Evolutionary conservation across 2,329 filamentous ascomycete species (phyloP), one percentile per base, ranked within the genome.

Genomic region (Chrysosporium keratinophilum): DNA sequence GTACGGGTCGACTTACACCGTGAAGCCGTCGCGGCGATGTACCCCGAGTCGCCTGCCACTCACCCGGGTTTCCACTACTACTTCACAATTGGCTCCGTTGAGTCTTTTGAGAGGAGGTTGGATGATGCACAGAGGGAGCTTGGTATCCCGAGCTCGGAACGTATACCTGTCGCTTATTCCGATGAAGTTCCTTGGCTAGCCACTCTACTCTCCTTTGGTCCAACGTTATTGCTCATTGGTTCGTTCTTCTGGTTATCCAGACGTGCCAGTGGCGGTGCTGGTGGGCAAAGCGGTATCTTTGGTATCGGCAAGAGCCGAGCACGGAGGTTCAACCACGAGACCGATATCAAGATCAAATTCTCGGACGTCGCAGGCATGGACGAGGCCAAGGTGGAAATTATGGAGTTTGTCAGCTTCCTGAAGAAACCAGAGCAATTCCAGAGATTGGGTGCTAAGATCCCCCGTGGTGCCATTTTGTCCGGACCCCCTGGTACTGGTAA

Each of bases 401-500:
- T 97, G 89, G 93, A 98, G 71, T 98, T 98, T 64, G 93, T 98
- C 61, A 90, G 86, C 67, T 98, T 98, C 77, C 74, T 98, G 58
- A 91, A 96, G 76, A 86, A 93, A 64, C 93, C 93, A 0, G 87
- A 88, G 63, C 84, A 87, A 60, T 98, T 95, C 73, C 84, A 95
- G 73, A 87, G 87, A 69, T 81, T 98, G 15, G 93, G 93, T 63
- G 93, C 93, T 58, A 98, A 98, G 77, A 98, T 98, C 51, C 93
- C 93, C 37, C 88, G 93, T 59, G 93, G 93, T 65, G 93, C 93
- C 47, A 96, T 98, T 67, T 79, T 98, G 28, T 94, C 91, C 57
- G 93, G 93, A n/a, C 93, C 93, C 51, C 93, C 93, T 2, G 93
- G 93, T 77, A 98, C 93, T 46, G 93, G 93, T 83, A 98, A 98